Conservation (phyloP, 768 basidiomycete species). For the Hygrocybe coccinea region DNA sequence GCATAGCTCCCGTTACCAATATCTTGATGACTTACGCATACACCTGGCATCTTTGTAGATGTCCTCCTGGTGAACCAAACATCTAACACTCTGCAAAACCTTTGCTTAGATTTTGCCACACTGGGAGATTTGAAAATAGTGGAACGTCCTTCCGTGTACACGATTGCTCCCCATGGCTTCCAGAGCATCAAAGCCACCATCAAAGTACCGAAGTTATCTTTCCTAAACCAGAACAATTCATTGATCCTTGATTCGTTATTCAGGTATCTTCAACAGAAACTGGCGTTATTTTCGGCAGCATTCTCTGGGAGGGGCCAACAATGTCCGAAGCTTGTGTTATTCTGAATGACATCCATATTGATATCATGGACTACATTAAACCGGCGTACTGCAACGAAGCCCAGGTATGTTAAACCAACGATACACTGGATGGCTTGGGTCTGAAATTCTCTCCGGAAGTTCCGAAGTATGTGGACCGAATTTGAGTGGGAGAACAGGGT, state of each 20-base stretch:
- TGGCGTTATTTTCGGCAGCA: constrained; percentile 96
- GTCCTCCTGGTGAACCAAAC: constrained; percentile 97
- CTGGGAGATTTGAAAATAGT: constrained; percentile 96
- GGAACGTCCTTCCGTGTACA: constrained; percentile 90
- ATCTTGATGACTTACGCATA: not conserved
- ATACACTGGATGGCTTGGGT: not conserved
- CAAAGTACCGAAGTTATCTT: constrained; percentile 45
- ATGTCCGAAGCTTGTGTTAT: constrained; percentile 90
- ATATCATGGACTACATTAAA: constrained; percentile 98
- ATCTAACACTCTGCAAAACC: constrained; percentile 86
- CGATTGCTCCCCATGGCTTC: constrained; percentile 93
- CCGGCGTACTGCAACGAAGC: constrained; percentile 94
- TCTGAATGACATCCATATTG: constrained; percentile 94
- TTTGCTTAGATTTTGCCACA: constrained; percentile 96
- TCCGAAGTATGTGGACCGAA: constrained; percentile 99
- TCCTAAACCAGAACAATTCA: not conserved
- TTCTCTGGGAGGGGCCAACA: constrained; percentile 89
- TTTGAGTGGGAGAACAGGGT: constrained; percentile 99
- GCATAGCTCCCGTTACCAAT: constrained; percentile 11
- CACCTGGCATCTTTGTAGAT: constrained; percentile 44
- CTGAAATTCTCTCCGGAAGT: constrained; percentile 41
- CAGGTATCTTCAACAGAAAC: constrained; percentile 93
- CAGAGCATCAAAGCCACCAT: constrained; percentile 98
- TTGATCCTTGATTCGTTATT: not conserved
- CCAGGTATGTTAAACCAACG: constrained; percentile 49